phyloP scores from a whole-genome alignment of 768 basidiomycete species.

The Lactarius evosmus region DNA sequence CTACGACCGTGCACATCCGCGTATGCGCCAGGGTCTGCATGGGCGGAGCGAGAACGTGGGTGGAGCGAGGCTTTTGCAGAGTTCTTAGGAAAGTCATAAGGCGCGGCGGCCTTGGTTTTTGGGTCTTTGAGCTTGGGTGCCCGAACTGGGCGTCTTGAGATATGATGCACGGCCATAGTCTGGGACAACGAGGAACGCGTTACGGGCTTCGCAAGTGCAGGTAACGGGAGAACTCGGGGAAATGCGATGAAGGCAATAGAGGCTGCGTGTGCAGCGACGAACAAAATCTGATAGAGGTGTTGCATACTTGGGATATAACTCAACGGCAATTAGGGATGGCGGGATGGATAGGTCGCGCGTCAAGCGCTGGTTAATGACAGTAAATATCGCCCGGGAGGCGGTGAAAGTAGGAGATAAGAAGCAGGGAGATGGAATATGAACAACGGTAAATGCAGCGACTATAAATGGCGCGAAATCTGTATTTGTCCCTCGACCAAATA shows the following conservation, averaged over 20 bases:
- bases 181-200: slow-evolving; percentile 26
- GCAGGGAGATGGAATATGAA: slow-evolving; percentile 22
- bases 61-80: slow-evolving; percentile 6
- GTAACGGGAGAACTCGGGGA: slow-evolving; percentile 24
- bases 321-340: slow-evolving; percentile 27
- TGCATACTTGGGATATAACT: slow-evolving; percentile 31
- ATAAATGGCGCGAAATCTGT: slow-evolving; percentile 10
- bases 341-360: slow-evolving; percentile 32
- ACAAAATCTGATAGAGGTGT: slow-evolving; percentile 39
- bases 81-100: neutral
- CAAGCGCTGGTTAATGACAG: slow-evolving; percentile 18
- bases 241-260: slow-evolving; percentile 40
- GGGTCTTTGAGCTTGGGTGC: slow-evolving; percentile 17
- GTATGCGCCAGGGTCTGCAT: neutral
- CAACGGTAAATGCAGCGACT: neutral
- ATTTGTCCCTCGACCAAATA: slow-evolving; percentile 26
- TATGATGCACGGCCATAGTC: slow-evolving; percentile 27
- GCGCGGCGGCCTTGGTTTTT: slow-evolving; percentile 7
- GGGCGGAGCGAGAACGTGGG: neutral
- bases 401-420: slow-evolving; percentile 4
- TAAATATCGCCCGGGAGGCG: neutral
- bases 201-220: slow-evolving; percentile 33
- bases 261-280: slow-evolving; percentile 42
- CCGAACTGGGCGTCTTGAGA: slow-evolving; percentile 22
- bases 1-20: slow-evolving; percentile 7